phyloP scores from a whole-genome alignment of 495 filamentous ascomycete genomes.

The Lasiosphaeria ovina region DNA sequence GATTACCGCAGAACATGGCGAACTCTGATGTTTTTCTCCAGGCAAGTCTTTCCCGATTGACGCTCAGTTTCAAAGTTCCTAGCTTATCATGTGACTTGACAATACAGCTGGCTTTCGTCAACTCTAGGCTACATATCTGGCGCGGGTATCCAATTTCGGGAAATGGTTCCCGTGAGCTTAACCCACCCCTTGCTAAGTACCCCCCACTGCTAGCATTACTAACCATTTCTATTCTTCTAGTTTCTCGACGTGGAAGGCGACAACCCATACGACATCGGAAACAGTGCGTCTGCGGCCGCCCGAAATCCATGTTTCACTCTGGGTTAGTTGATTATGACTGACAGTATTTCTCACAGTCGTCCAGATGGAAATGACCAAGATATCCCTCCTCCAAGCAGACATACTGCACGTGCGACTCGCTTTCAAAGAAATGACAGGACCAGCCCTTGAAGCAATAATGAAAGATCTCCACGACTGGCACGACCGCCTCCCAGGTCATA shows the following conservation, averaged over 20 bases:
- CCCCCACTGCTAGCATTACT: background rate
- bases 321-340: background rate
- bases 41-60: background rate
- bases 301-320: background rate
- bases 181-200: background rate
- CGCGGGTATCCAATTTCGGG: background rate
- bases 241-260: background rate
- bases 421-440: constrained; percentile 3
- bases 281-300: background rate
- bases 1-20: constrained; percentile 2
- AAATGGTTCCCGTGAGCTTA: constrained; percentile 1
- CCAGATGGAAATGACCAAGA: constrained; percentile 6
- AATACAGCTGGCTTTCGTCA: constrained; percentile 1
- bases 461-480: constrained; percentile 1
- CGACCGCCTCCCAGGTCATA: constrained; percentile 1
- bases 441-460: background rate
- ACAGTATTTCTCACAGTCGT: constrained; percentile 2
- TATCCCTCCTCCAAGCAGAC: constrained; percentile 4
- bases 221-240: background rate
- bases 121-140: background rate
- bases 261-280: background rate
- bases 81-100: background rate
- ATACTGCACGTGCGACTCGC: constrained; percentile 1
- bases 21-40: constrained; percentile 2
- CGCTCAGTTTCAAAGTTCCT: background rate